Base-by-base conservation (phyloP, 495 filamentous ascomycete species). In the Penicillium pancosmium region DNA sequence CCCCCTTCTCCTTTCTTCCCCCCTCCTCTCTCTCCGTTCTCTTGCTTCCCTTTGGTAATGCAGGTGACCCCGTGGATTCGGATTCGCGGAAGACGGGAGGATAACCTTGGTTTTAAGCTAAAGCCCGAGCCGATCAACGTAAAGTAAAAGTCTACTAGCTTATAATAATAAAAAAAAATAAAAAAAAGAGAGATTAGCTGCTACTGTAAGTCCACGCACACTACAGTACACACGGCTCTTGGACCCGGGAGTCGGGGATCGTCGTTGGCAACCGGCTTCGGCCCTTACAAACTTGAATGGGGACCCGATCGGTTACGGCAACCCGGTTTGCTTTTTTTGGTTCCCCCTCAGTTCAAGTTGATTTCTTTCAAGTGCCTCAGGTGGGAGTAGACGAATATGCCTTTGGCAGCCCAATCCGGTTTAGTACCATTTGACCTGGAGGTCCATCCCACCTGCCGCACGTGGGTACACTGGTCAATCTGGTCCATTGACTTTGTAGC, bases 91-190 rank as follows among this genome's bases (percentile, higher is more conserved):
- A 48, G 18, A 27, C 46, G 19, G 23, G 19, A 48, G 21, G n/a
- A 48, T 48, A 48, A 48, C 46, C 46, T 48, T 48, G 46, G 46
- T 48, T 48, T 48, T 48, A 48, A 48, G 46, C 11, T 48, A 48
- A 48, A 27, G 5, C 3, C 21, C 10, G 10, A n/a, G 12, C 16
- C 21, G 21, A 23, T 23, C 10, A 27, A 27, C 3, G 41, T 16
- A 44, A 44, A 18, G 15, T 40, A 13, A 13, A 40, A 9, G 1
- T 40, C n/a, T 15, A 6, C 11, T 31, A 38, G 10, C 10, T 38
- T 38, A n/a, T n/a, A n/a, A n/a, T n/a, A n/a, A n/a, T n/a, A n/a
- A n/a, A n/a, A n/a, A n/a, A n/a, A n/a, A n/a, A n/a, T 38, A 38
- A 38, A n/a, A 38, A 13, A 38, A 38, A 38, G 27, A 31, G 27